Evolutionary conservation across 169 alveolate genomes (phyloP).

Genomic region (Cryptosporidium meleagridis): DNA sequence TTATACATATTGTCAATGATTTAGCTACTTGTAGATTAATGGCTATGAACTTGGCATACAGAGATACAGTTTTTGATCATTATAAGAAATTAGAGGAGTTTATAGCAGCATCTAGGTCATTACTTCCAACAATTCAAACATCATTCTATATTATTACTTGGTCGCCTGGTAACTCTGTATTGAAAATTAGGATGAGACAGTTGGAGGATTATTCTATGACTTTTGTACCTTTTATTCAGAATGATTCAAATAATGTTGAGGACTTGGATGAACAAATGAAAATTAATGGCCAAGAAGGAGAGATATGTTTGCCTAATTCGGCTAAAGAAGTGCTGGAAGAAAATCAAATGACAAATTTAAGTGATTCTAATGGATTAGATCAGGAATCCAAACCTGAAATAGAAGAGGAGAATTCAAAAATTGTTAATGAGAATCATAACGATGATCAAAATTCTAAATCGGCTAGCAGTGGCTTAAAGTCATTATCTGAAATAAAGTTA

Average conservation of each 20-base stretch:
- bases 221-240: constrained; percentile 55
- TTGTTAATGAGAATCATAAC: neutral
- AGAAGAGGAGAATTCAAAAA: neutral
- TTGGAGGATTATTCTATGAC: constrained; percentile 51
- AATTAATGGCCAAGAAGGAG: neutral
- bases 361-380: neutral
- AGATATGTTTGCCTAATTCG: neutral
- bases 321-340: neutral
- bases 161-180: constrained; percentile 49
- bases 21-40: constrained; percentile 66
- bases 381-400: neutral
- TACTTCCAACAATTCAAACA: constrained; percentile 66
- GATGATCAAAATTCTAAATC: neutral
- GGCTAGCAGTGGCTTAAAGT: neutral
- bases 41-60: constrained; percentile 67
- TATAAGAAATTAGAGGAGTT: constrained; percentile 65
- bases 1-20: constrained; percentile 67
- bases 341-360: neutral
- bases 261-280: neutral
- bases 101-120: constrained; percentile 66
- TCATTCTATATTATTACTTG: constrained; percentile 66
- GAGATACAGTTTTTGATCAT: constrained; percentile 69
- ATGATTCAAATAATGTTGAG: neutral
- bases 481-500: constrained; percentile 2
- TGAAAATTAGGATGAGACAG: constrained; percentile 66